Base-by-base conservation (phyloP, 106 monocot genomes). In the Ottelia alismoides region DNA sequence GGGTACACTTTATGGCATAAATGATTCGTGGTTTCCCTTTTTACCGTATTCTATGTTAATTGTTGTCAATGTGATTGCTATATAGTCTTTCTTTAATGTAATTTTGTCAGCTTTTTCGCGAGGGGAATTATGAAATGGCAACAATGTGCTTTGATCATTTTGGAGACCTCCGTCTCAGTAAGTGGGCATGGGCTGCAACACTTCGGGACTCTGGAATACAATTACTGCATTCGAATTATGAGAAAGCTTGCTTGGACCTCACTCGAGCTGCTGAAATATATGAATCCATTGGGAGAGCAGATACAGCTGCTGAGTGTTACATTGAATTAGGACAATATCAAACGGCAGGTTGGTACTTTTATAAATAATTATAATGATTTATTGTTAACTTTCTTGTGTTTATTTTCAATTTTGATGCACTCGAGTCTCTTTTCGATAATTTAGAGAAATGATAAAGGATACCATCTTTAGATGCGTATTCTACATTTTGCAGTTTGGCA, bases 101-200 rank as follows among this genome's bases (percentile, higher is more conserved):
- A 43, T 16, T 16, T 5, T 20, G 1, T 28, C 54, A 82, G 82
- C 55, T 82, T 25, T 82, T 72, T 24, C 72, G 65, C 45, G 75
- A 78, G 26, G 65, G 27, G 2, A 71, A 75, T 27, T 81, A 61
- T 78, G 81, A 87, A 58, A 75, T 78, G 72, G 82, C 78, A 7
- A 65, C 70, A 1, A 60, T 82, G 66, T 82, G 87, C 63, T 87
- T 87, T 76, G 82, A 76, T 57, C 61, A 69, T 10, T 74, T 64
- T 47, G 78, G 72, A 30, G 82, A 87, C 57, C 31, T 3, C 0
- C 65, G 60, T 19, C 63, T 55, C 27, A 72, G 75, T 27, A 82
- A 72, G 31, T 78, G 67, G 74, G 75, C 81, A 18, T 55, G 55
- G 45, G 87, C 87, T 25, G 74, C 81, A 40, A 62, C 71, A n/a